phyloP scores from a whole-genome alignment of 2,329 filamentous ascomycete species.

The Ophiostoma piceae region DNA sequence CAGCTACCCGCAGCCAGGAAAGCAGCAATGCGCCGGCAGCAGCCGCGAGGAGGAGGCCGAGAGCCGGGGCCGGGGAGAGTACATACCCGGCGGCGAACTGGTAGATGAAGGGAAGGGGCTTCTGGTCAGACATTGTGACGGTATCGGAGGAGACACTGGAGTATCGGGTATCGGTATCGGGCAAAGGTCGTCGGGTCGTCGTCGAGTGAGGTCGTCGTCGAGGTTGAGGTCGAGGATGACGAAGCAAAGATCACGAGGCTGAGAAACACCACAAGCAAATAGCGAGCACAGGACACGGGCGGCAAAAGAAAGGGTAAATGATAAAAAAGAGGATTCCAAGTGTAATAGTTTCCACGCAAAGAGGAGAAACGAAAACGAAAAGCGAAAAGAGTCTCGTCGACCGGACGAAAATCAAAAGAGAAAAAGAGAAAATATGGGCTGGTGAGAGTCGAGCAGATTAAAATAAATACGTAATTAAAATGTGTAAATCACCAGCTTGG shows the following conservation, averaged over 20 bases:
- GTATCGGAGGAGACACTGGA: slow-evolving; percentile 2
- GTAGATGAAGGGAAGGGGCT: slow-evolving; percentile 86
- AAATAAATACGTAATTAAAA: slow-evolving; percentile 16
- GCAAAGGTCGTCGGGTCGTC: not conserved
- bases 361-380: slow-evolving; percentile 6
- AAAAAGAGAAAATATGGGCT: slow-evolving; percentile 18
- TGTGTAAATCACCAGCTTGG: not conserved
- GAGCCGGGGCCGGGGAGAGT: not conserved
- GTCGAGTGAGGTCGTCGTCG: not conserved
- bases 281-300: slow-evolving; percentile 10
- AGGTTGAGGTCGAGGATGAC: not conserved
- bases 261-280: not conserved
- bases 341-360: slow-evolving; percentile 4
- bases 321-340: not conserved
- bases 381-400: slow-evolving; percentile 16
- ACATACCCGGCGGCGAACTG: slow-evolving; percentile 80
- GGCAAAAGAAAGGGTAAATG: slow-evolving; percentile 11
- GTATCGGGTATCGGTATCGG: not conserved
- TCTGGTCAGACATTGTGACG: slow-evolving; percentile 54
- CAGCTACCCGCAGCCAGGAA: not conserved
- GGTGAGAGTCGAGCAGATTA: not conserved
- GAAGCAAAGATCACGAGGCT: slow-evolving; percentile 13
- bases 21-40: not conserved
- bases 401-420: slow-evolving; percentile 1
- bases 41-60: not conserved